These are phyloP conservation scores for Cryptococcus sp. DNA, from an alignment of 1,284 basidiomycete genomes.

Conservation along the genomic window DNA sequence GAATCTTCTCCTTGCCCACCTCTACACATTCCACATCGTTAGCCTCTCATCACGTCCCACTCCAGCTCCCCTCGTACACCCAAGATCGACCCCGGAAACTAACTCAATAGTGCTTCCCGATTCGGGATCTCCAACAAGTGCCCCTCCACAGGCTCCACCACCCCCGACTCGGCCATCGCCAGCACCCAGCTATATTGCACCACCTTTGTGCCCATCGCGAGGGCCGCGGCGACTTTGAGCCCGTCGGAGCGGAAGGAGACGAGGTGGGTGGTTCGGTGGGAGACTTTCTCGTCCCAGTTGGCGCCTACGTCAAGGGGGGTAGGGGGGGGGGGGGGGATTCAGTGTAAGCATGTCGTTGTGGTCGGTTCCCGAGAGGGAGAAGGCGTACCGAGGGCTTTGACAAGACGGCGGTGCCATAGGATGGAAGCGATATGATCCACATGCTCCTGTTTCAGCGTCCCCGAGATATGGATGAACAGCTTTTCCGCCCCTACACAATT, in stretches of 20 bases:
- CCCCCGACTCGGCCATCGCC: constrained; percentile 31
- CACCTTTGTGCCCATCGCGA: constrained; percentile 39
- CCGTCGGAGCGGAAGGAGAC: constrained; percentile 27
- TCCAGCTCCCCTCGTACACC: too few relatives aligned
- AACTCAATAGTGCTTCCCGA: too few relatives aligned
- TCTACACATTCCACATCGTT: too few relatives aligned
- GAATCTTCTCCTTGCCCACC: too few relatives aligned
- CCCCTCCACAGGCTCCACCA: constrained; percentile 21
- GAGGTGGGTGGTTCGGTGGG: constrained; percentile 36
- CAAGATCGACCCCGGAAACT: too few relatives aligned
- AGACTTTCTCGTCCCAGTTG: not conserved
- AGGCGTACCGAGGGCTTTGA: constrained; percentile 36
- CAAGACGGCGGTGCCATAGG: constrained; percentile 21
- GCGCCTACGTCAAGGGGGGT: too few relatives aligned
- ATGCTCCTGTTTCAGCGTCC: constrained; percentile 4
- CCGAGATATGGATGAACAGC: constrained; percentile 39
- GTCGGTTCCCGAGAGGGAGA: not conserved
- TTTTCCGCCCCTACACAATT: not conserved
- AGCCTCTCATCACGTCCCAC: too few relatives aligned
- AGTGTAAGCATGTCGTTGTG: too few relatives aligned
- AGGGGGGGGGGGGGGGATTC: too few relatives aligned
- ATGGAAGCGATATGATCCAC: too few relatives aligned
- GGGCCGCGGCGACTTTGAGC: constrained; percentile 36
- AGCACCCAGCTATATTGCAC: constrained; percentile 41
- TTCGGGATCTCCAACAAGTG: constrained; percentile 10